phyloP scores from a whole-genome alignment of 2,329 filamentous ascomycete genomes.

The Fusarium nisikadoi region DNA sequence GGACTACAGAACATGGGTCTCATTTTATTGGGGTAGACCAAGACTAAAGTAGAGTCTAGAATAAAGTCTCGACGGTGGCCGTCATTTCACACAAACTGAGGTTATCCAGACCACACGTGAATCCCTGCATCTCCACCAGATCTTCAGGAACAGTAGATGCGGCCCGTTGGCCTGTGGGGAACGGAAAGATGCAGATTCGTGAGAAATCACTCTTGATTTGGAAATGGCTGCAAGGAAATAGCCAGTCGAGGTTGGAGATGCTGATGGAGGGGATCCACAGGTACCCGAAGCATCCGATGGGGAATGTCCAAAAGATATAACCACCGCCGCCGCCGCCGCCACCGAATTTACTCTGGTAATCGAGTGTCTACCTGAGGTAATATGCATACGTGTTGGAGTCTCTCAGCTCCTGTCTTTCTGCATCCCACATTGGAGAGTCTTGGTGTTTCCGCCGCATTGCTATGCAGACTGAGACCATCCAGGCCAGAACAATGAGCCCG shows the following conservation, averaged over 20 bases:
- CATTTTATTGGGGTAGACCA: slow-evolving; percentile 13
- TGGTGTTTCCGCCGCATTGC: background rate
- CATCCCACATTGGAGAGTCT: slow-evolving; percentile 1
- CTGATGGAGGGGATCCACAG: slow-evolving; percentile 37
- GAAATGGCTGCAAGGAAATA: slow-evolving; percentile 18
- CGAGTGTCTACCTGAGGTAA: background rate
- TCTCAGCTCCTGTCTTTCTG: background rate
- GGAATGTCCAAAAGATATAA: slow-evolving; percentile 22
- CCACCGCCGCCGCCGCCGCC: background rate
- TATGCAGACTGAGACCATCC: background rate
- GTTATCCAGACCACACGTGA: background rate
- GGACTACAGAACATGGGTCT: slow-evolving; percentile 41
- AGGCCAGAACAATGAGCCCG: slow-evolving; percentile 5
- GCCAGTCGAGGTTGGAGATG: slow-evolving; percentile 15
- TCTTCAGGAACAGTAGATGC: slow-evolving; percentile 37
- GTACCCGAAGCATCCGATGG: slow-evolving; percentile 36
- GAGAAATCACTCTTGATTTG: slow-evolving; percentile 26
- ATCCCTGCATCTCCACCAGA: slow-evolving; percentile 17
- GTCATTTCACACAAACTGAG: background rate
- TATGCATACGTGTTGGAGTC: background rate
- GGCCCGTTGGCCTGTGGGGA: slow-evolving; percentile 30
- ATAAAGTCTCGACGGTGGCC: slow-evolving; percentile 15
- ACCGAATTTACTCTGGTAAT: background rate
- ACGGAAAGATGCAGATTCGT: slow-evolving; percentile 24
- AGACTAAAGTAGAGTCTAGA: slow-evolving; percentile 28